phyloP scores from a whole-genome alignment of 2,329 filamentous ascomycete species.

The Podosphaera fusca region DNA sequence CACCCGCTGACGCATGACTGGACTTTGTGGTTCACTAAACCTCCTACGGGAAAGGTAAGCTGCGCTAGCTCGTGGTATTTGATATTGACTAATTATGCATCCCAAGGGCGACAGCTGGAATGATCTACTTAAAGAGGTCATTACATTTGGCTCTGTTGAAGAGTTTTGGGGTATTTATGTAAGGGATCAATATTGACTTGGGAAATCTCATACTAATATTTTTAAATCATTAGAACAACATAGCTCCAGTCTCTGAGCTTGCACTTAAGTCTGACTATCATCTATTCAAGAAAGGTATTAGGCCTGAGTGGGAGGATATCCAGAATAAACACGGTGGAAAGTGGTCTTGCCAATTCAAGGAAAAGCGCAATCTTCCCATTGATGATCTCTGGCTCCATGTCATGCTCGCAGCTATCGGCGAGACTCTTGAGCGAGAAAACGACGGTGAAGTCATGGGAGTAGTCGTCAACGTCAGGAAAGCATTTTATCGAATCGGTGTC shows the following conservation, averaged over 20 bases:
- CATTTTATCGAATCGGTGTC: constrained; percentile 89
- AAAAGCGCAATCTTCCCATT: constrained; percentile 77
- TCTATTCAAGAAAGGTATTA: constrained; percentile 92
- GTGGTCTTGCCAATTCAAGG: constrained; percentile 96
- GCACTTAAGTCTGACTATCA: constrained; percentile 98
- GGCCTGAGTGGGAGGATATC: constrained; percentile 92
- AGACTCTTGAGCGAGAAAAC: constrained; percentile 91
- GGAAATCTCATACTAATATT: constrained; percentile 2
- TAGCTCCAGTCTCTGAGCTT: constrained; percentile 83
- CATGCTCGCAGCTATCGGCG: constrained; percentile 88
- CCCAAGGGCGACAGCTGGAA: constrained; percentile 89
- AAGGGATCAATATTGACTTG: constrained; percentile 20
- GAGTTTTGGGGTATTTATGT: constrained; percentile 99
- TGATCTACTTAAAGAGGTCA: constrained; percentile 91
- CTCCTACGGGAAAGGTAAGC: constrained; percentile 71
- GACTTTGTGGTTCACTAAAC: constrained; percentile 99
- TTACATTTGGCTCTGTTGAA: constrained; percentile 94
- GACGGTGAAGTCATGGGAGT: constrained; percentile 98
- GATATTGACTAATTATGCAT: constrained; percentile 9
- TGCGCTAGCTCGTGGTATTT: neutral
- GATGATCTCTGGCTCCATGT: constrained; percentile 93
- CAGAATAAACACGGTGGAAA: constrained; percentile 99
- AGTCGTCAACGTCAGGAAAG: constrained; percentile 95
- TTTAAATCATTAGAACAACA: constrained; percentile 57
- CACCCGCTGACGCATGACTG: constrained; percentile 93